These are phyloP conservation scores for Albifimbria verrucaria DNA, from an alignment of 2,329 filamentous ascomycete genomes.

Conservation along the genomic window DNA sequence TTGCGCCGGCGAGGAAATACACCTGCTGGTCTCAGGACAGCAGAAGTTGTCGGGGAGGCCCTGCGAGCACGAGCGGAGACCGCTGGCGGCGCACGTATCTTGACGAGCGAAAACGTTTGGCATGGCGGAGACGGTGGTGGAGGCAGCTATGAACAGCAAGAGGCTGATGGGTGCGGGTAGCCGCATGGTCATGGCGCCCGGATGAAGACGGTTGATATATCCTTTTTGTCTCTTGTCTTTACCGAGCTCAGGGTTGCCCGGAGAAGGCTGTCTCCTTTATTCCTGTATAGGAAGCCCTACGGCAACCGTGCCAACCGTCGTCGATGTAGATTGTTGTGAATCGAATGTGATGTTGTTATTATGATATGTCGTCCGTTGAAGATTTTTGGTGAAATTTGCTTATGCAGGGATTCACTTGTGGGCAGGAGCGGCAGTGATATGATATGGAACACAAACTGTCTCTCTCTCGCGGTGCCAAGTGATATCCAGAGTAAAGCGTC, in stretches of 20 bases:
- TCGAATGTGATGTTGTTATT: neutral
- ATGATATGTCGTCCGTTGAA: neutral
- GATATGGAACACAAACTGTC: neutral
- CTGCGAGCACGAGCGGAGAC: constrained; percentile 49
- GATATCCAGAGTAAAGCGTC: neutral
- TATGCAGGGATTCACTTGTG: neutral
- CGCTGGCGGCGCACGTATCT: constrained; percentile 47
- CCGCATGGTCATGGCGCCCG: neutral
- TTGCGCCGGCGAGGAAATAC: constrained; percentile 59
- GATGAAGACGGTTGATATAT: neutral
- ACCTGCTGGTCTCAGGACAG: constrained; percentile 53
- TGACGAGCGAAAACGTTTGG: constrained; percentile 37
- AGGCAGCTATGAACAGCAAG: constrained; percentile 34
- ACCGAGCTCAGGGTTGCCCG: neutral
- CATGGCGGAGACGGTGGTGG: constrained; percentile 34
- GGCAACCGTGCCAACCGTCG: neutral
- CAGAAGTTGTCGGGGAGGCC: constrained; percentile 64
- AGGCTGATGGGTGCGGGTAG: constrained; percentile 25
- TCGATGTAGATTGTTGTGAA: neutral
- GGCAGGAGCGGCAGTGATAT: neutral
- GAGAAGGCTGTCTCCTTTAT: neutral
- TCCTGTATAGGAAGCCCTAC: neutral
- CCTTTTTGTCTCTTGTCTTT: neutral
- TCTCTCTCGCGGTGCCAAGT: neutral
- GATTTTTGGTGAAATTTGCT: neutral